These are phyloP conservation scores for Scheffersomyces segobiensis DNA, from an alignment of 1,139 yeast species.

Conservation along the genomic window DNA sequence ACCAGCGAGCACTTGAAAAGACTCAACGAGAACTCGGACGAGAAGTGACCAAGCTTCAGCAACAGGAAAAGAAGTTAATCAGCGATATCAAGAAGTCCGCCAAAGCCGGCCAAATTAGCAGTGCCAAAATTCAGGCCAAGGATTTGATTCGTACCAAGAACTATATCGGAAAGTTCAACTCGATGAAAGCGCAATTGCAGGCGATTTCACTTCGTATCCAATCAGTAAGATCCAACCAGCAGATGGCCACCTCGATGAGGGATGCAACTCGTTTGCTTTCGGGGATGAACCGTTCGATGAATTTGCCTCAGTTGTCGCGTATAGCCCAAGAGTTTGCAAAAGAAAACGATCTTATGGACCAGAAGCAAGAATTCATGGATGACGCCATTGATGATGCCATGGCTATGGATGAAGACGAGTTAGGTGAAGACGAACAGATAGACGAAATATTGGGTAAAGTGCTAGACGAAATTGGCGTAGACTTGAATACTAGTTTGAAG, in stretches of 20 bases:
- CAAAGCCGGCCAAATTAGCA: constrained; percentile 81
- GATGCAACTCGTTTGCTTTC: constrained; percentile 89
- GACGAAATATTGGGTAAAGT: constrained; percentile 92
- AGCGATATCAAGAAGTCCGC: constrained; percentile 89
- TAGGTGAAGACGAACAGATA: constrained; percentile 78
- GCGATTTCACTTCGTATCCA: constrained; percentile 91
- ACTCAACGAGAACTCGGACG: constrained; percentile 91
- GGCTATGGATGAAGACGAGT: constrained; percentile 75
- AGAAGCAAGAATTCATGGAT: constrained; percentile 97
- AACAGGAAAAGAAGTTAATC: constrained; percentile 85
- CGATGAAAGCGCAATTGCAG: constrained; percentile 93
- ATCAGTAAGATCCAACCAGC: constrained; percentile 87
- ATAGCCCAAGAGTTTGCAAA: constrained; percentile 95
- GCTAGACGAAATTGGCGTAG: constrained; percentile 94
- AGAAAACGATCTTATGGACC: constrained; percentile 96
- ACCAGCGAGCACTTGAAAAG: constrained; percentile 90
- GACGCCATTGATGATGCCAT: constrained; percentile 95
- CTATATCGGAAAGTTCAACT: constrained; percentile 82
- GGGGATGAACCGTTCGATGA: constrained; percentile 88
- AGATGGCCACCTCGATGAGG: constrained; percentile 92
- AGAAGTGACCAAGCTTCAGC: constrained; percentile 81
- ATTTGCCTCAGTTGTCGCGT: constrained; percentile 81
- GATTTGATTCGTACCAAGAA: constrained; percentile 87
- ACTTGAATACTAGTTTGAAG: constrained; percentile 66
- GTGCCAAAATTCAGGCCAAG: constrained; percentile 93